Evolutionary conservation across 345 rosid species (phyloP).

Genomic region (Ceriops decandra): DNA sequence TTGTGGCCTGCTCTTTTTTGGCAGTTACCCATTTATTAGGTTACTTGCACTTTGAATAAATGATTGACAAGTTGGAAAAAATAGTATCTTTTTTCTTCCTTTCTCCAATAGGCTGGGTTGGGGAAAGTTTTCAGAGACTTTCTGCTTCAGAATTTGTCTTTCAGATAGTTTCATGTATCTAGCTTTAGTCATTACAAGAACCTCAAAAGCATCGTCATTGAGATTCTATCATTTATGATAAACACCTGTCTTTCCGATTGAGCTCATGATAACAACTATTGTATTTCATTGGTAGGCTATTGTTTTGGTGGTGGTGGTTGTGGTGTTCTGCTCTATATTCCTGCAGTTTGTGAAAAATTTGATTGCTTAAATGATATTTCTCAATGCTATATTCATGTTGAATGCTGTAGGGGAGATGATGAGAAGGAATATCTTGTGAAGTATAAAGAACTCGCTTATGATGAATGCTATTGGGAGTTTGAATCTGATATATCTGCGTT

Average conservation of each 20-base stretch:
- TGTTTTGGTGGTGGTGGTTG: not conserved
- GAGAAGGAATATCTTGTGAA: slow-evolving; percentile 88
- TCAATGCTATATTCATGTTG: slow-evolving; percentile 12
- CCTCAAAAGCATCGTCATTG: not conserved
- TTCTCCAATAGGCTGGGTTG: too few species aligned
- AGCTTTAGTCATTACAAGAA: not conserved
- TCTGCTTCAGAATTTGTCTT: not conserved
- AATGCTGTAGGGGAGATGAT: slow-evolving; percentile 67
- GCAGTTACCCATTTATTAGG: not conserved
- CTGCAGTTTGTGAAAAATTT: not conserved
- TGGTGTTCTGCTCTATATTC: slow-evolving; percentile 3
- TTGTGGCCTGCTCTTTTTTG: not conserved
- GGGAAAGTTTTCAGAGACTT: not conserved
- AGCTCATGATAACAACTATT: too few species aligned
- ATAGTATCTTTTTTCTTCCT: too few species aligned
- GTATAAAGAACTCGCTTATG: slow-evolving; percentile 92
- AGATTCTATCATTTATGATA: not conserved
- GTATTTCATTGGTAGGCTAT: not conserved
- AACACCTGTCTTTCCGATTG: too few species aligned
- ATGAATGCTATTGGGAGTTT: slow-evolving; percentile 98
- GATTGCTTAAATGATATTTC: slow-evolving; percentile 5
- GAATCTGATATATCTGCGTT: slow-evolving; percentile 87
- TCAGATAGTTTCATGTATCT: not conserved
- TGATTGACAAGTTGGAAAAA: not conserved
- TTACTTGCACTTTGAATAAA: not conserved